These are phyloP conservation scores for Tanacetum coccineum DNA, from an alignment of 129 eudicot genomes.

Conservation along the genomic window DNA sequence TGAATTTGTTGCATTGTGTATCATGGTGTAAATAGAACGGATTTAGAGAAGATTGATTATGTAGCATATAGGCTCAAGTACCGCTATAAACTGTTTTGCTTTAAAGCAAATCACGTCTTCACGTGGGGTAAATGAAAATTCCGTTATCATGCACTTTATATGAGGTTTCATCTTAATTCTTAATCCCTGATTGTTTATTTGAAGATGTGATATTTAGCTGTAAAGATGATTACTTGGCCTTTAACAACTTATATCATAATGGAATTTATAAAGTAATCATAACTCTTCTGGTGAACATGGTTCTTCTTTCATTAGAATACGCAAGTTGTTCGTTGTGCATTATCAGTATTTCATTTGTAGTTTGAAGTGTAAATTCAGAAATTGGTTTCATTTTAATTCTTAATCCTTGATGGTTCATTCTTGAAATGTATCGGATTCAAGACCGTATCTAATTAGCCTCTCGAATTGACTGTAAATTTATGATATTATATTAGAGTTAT, in stretches of 20 bases:
- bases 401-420: too few species aligned
- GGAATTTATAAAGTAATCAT: neutral
- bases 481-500: too few species aligned
- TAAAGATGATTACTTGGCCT: neutral
- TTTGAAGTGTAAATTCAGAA: neutral
- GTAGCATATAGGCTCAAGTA: conserved; percentile 83
- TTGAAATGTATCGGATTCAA: too few species aligned
- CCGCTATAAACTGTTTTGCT: conserved; percentile 55
- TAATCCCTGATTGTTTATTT: neutral
- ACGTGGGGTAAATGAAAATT: neutral
- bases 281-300: neutral
- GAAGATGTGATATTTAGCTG: neutral
- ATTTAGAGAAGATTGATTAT: too few species aligned
- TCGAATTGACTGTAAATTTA: too few species aligned
- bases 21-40: too few species aligned
- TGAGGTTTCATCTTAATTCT: conserved; percentile 5
- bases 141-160: neutral
- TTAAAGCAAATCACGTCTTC: conserved; percentile 1
- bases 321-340: conserved; percentile 1
- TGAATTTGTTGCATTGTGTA: conserved; percentile 31
- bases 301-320: too few species aligned
- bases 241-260: neutral
- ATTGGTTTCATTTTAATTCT: too few species aligned
- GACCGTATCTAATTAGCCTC: too few species aligned
- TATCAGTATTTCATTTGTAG: conserved; percentile 2